Conservation (phyloP, 495 filamentous ascomycete genomes). For the Neurospora hispaniola region DNA sequence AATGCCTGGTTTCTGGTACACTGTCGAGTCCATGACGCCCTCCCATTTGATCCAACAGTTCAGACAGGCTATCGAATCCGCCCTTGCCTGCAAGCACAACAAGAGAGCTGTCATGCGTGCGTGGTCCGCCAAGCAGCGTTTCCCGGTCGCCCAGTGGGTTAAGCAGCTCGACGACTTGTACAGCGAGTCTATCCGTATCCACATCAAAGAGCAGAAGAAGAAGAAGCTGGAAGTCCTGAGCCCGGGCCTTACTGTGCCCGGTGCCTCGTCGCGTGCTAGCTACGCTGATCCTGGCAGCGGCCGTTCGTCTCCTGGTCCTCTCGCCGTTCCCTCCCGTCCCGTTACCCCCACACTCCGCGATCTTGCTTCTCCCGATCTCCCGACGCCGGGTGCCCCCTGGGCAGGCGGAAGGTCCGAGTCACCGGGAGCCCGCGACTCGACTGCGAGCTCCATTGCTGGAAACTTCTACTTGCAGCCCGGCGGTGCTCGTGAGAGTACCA, state of each 20-base stretch:
- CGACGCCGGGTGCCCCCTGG: constrained; percentile 13
- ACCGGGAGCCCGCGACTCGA: constrained; percentile 11
- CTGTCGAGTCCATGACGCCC: constrained; percentile 56
- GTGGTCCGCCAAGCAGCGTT: constrained; percentile 64
- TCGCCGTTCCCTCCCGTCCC: constrained; percentile 4
- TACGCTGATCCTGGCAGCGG: constrained; percentile 7
- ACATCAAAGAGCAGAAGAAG: constrained; percentile 26
- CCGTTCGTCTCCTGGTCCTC: constrained; percentile 4
- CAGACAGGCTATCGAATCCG: constrained; percentile 54
- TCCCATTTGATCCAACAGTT: constrained; percentile 65
- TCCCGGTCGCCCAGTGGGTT: constrained; percentile 62
- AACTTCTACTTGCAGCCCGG: constrained; percentile 13
- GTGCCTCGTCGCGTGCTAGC: constrained; percentile 20
- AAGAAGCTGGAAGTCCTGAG: constrained; percentile 19
- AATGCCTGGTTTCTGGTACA: constrained; percentile 75
- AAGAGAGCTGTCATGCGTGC: constrained; percentile 59
- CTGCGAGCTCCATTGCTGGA: constrained; percentile 9
- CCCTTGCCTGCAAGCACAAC: constrained; percentile 48
- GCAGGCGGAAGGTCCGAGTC: constrained; percentile 12
- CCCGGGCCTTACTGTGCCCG: constrained; percentile 5
- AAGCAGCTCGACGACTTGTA: constrained; percentile 53
- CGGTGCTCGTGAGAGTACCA: constrained; percentile 21
- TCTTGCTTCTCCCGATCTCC: constrained; percentile 15
- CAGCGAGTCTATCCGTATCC: constrained; percentile 34
- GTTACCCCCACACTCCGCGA: constrained; percentile 3